phyloP scores from a whole-genome alignment of 1,284 basidiomycete species.

The Fomitopsis pinicola region DNA sequence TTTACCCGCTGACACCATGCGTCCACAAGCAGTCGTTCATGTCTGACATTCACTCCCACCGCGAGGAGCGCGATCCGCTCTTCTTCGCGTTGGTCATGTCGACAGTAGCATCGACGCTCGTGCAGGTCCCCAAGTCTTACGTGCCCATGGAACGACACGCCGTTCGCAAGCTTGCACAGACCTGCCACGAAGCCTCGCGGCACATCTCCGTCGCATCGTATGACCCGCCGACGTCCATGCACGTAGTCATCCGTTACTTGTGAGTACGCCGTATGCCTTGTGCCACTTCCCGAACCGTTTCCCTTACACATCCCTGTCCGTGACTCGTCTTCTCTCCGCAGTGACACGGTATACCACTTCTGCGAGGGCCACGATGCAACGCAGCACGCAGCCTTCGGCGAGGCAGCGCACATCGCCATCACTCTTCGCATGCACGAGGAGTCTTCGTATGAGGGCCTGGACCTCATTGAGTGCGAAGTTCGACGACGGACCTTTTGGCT shows the following conservation, averaged over 20 bases:
- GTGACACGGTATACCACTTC: conserved; percentile 80
- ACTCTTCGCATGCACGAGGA: conserved; percentile 83
- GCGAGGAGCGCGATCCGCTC: conserved; percentile 81
- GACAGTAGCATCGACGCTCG: conserved; percentile 77
- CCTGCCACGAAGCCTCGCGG: conserved; percentile 75
- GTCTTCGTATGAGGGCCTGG: conserved; percentile 70
- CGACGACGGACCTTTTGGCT: conserved; percentile 82
- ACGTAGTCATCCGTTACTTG: conserved; percentile 82
- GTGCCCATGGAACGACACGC: conserved; percentile 76
- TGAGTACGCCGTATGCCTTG: conserved; percentile 34
- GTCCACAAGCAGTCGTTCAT: conserved; percentile 83
- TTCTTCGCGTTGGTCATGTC: conserved; percentile 87
- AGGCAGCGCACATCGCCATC: conserved; percentile 76
- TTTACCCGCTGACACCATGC: conserved; percentile 81
- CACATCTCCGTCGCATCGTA: conserved; percentile 76
- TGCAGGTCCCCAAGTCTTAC: conserved; percentile 78
- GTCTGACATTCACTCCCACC: conserved; percentile 70
- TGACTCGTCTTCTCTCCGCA: conserved; percentile 23
- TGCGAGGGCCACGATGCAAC: conserved; percentile 84
- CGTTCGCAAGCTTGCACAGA: conserved; percentile 73
- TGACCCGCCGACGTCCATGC: conserved; percentile 77
- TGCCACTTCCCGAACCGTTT: conserved; percentile 4
- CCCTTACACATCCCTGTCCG: conserved; percentile 8
- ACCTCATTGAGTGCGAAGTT: conserved; percentile 82
- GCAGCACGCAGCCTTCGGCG: conserved; percentile 80